These are phyloP conservation scores for Gomphus sp. DNA, from an alignment of 1,284 basidiomycete genomes.

Conservation along the genomic window DNA sequence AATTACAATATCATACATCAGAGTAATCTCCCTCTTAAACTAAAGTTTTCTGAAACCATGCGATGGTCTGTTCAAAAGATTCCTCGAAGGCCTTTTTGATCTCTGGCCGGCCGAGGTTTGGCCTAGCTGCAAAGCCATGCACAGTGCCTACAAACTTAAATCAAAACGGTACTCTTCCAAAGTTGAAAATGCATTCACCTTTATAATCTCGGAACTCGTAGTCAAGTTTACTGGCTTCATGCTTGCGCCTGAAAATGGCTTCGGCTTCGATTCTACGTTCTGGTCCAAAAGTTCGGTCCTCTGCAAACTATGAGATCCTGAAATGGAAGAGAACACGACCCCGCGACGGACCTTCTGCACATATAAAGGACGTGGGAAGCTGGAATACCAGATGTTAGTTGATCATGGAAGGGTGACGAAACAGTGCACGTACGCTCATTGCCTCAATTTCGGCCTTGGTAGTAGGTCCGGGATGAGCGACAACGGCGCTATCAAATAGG, in stretches of 20 bases:
- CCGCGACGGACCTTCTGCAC: conserved; percentile 38
- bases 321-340: neutral
- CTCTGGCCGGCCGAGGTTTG: conserved; percentile 34
- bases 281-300: conserved; percentile 39
- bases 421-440: conserved; percentile 28
- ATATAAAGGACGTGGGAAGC: conserved; percentile 42
- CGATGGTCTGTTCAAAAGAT: conserved; percentile 34
- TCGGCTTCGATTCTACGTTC: conserved; percentile 32
- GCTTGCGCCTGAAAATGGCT: conserved; percentile 35
- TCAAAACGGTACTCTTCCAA: neutral
- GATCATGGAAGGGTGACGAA: neutral
- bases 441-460: conserved; percentile 29
- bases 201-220: conserved; percentile 50
- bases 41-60: conserved; percentile 40
- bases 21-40: no score
- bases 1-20: no score
- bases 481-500: conserved; percentile 38
- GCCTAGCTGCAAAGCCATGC: conserved; percentile 49
- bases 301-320: conserved; percentile 20
- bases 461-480: conserved; percentile 46
- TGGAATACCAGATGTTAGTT: neutral
- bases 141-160: conserved; percentile 31
- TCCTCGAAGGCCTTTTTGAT: conserved; percentile 44
- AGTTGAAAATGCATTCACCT: conserved; percentile 25
- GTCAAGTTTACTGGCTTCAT: conserved; percentile 27